A percentile compares a stretch with the other conserved stretches of the same genome.
Conservation (phyloP, 202 grass and related monocot species). For the Digitaria exilis region DNA sequence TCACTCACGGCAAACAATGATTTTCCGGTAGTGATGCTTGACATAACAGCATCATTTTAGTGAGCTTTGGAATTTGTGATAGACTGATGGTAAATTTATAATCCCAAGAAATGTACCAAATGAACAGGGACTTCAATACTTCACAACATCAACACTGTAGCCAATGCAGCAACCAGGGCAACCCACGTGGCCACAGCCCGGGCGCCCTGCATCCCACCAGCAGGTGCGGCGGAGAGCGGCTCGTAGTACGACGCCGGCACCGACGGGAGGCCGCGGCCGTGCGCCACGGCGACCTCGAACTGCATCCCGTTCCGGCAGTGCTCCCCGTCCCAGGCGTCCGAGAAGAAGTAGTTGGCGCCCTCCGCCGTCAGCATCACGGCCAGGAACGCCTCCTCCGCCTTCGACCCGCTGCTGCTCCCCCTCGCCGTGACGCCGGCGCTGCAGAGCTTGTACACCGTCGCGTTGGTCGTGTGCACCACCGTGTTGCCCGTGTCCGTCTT, state of each 20-base stretch:
- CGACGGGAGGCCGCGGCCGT: slow-evolving; percentile 55
- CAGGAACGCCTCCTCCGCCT: slow-evolving; percentile 38
- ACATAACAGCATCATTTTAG: too few species aligned
- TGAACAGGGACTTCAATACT: too few species aligned
- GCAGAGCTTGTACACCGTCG: slow-evolving; percentile 57
- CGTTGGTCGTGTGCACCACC: slow-evolving; percentile 71
- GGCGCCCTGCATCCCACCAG: not conserved
- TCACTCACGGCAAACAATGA: too few species aligned
- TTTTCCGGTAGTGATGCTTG: too few species aligned
- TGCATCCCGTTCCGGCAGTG: slow-evolving; percentile 75
- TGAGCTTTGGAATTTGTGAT: too few species aligned
- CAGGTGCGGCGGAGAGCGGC: slow-evolving; percentile 34
- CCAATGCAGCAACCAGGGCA: not conserved
- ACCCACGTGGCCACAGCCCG: not conserved
- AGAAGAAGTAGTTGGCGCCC: slow-evolving; percentile 83
- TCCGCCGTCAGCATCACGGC: slow-evolving; percentile 52
- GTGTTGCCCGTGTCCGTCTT: slow-evolving; percentile 62
- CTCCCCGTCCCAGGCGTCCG: slow-evolving; percentile 40
- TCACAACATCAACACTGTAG: not conserved
- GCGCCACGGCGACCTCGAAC: slow-evolving; percentile 54
- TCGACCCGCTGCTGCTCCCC: slow-evolving; percentile 21
- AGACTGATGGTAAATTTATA: too few species aligned
- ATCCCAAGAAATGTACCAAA: too few species aligned
- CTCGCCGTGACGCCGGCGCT: slow-evolving; percentile 10
- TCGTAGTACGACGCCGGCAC: slow-evolving; percentile 38